Conservation (phyloP, 2,329 filamentous ascomycete genomes). For the Arthrinium phaeospermum region DNA sequence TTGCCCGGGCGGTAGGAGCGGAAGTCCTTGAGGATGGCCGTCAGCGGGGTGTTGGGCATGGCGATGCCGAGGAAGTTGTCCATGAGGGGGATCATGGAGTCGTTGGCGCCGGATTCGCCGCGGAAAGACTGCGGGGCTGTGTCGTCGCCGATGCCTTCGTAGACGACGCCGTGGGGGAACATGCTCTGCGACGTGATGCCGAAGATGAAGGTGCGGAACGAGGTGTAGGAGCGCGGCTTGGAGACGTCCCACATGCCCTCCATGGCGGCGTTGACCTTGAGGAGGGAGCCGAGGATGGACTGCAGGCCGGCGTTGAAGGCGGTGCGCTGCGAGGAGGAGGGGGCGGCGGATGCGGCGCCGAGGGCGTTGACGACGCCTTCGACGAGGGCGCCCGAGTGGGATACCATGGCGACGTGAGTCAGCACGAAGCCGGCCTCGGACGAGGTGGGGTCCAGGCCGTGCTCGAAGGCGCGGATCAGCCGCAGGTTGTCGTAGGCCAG, state of each 20-base stretch:
- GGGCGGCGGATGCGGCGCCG: not conserved
- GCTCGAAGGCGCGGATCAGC: conserved; percentile 89
- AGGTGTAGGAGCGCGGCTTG: conserved; percentile 81
- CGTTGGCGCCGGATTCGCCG: conserved; percentile 92
- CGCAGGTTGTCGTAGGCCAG: conserved; percentile 73
- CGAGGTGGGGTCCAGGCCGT: conserved; percentile 82
- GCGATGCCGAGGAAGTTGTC: conserved; percentile 85
- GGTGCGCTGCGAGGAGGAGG: conserved; percentile 47
- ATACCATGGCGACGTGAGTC: conserved; percentile 95
- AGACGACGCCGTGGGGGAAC: conserved; percentile 91
- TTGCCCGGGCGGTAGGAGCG: conserved; percentile 87
- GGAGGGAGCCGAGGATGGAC: conserved; percentile 67
- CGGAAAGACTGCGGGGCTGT: conserved; percentile 77
- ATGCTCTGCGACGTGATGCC: conserved; percentile 92
- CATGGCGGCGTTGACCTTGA: conserved; percentile 79
- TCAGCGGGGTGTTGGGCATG: conserved; percentile 90
- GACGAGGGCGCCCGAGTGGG: conserved; percentile 79
- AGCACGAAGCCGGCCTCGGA: conserved; percentile 97
- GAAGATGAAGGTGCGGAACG: conserved; percentile 96
- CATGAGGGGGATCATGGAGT: conserved; percentile 89
- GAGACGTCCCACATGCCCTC: conserved; percentile 92
- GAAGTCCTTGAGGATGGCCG: conserved; percentile 87
- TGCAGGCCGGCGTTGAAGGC: conserved; percentile 69
- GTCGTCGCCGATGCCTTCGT: conserved; percentile 77
- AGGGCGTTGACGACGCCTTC: conserved; percentile 65